Conservation (phyloP, 805 yeast species). For the Starmerella stellata region DNA sequence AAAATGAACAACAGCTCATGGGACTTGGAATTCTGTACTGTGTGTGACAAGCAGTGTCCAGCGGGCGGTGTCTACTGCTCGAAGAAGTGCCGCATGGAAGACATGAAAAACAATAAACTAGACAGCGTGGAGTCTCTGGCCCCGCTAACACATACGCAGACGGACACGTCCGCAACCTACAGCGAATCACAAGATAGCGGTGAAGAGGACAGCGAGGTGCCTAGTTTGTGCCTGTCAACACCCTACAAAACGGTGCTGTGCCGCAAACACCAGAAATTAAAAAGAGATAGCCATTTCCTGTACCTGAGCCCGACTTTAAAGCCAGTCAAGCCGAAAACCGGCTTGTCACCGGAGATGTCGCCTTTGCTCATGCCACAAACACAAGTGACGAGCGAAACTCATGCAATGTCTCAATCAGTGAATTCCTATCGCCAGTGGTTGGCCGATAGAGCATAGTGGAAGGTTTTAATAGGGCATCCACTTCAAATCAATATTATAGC, state of each 20-base stretch:
- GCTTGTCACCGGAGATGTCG: constrained; percentile 3
- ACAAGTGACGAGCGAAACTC: background rate
- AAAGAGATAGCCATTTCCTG: constrained; percentile 9
- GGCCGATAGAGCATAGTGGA: constrained; percentile 4
- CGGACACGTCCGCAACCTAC: background rate
- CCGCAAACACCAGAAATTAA: background rate
- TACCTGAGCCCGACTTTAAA: constrained; percentile 17
- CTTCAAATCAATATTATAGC: too few relatives aligned
- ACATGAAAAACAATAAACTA: constrained; percentile 1
- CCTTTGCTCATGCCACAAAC: constrained; percentile 15
- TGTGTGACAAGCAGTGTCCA: constrained; percentile 36
- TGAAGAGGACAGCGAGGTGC: constrained; percentile 10
- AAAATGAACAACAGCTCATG: constrained; percentile 13
- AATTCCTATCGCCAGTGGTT: constrained; percentile 17
- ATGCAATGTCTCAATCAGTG: constrained; percentile 11
- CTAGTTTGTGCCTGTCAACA: constrained; percentile 5
- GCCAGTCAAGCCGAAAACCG: constrained; percentile 10
- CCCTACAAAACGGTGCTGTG: background rate
- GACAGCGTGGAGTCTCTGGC: background rate
- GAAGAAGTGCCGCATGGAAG: constrained; percentile 25
- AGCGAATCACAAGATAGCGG: constrained; percentile 1
- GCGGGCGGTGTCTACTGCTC: constrained; percentile 32
- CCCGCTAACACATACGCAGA: background rate
- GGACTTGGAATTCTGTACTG: constrained; percentile 39
- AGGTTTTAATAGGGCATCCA: too few relatives aligned